Evolutionary conservation across 345 rosid species (phyloP).

Genomic region (Draba incana): DNA sequence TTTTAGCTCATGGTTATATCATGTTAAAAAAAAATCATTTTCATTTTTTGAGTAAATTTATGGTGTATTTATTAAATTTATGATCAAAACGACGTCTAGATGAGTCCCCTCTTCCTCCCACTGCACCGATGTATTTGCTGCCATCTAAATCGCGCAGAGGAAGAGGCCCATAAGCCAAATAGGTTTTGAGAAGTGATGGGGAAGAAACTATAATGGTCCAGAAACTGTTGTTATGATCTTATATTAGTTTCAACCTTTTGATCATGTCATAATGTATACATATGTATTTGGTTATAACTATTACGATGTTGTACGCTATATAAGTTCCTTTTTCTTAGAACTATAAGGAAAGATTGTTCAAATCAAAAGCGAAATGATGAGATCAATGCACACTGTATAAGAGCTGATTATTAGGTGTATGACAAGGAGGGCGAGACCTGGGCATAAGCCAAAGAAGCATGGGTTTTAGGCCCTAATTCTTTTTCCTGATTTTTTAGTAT

Average conservation of each 20-base stretch:
- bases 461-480: too few relatives aligned
- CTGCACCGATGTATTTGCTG: slow-evolving; percentile 26
- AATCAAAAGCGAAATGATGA: too few relatives aligned
- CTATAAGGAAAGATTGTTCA: too few relatives aligned
- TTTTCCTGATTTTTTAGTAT: too few relatives aligned
- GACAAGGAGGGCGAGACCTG: too few relatives aligned
- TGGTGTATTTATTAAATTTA: not conserved
- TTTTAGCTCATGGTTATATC: not conserved
- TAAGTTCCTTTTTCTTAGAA: not conserved
- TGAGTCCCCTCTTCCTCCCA: slow-evolving; percentile 26
- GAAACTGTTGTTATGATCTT: slow-evolving; percentile 9
- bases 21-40: not conserved
- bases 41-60: not conserved
- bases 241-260: not conserved
- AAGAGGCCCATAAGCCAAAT: slow-evolving; percentile 27
- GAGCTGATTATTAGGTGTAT: too few relatives aligned
- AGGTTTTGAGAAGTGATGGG: slow-evolving; percentile 8
- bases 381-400: too few relatives aligned
- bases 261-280: not conserved
- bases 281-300: too few relatives aligned
- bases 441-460: too few relatives aligned
- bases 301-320: slow-evolving; percentile 17
- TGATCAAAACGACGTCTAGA: slow-evolving; percentile 13
- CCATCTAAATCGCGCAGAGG: slow-evolving; percentile 40
- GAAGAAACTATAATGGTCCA: slow-evolving; percentile 15